Base-by-base conservation (phyloP, 225 moss, liverwort and hornwort genomes). In the Climacium dendroides region DNA sequence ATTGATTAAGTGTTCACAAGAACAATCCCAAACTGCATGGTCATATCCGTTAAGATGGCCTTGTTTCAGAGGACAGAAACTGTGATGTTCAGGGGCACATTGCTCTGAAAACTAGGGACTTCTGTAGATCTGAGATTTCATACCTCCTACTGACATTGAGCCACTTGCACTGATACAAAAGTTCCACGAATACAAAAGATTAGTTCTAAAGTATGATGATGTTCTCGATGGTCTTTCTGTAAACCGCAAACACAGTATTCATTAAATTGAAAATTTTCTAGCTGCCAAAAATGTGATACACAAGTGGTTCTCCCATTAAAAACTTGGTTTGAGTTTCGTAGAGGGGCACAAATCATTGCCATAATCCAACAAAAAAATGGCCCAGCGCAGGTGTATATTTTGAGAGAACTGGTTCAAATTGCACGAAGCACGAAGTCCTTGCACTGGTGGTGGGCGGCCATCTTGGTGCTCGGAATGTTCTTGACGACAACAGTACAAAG, bases 401-500 rank as follows among this genome's bases (percentile, higher is more conserved):
- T 96, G 74, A 94, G 89, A 88, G 90, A 64, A 19, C 55, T 96
- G 58, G 94, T 96, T 66, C 60, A 25, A 78, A 89, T 89, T 74
- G 90, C 95, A 58, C 86, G 89, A 65, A 65, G 85, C 35, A 89
- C 70, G 1, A 26, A 91, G 82, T 43, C 47, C 32, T 89, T 95
- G 73, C 90, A 89, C 23, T 94, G 95, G 96, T 96, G 95, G 95
- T 92, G 91, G 91, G 94, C 91, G 34, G 73, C 91, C 10, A 23
- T 95, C 41, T 74, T 96, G 88, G 94, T 96, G 66, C 83, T 91
- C 4, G 93, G 93, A 50, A 95, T 95, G 95, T 52, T 92, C 65
- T 29, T 90, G 11, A 90, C 94, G 17, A 92, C 96, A 4, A 76
- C 41, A 72, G 66, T 85, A 22, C 94, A 92, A 81, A 94, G 94